phyloP scores from a whole-genome alignment of 306 rosid genomes.

The Glycine tomentella region DNA sequence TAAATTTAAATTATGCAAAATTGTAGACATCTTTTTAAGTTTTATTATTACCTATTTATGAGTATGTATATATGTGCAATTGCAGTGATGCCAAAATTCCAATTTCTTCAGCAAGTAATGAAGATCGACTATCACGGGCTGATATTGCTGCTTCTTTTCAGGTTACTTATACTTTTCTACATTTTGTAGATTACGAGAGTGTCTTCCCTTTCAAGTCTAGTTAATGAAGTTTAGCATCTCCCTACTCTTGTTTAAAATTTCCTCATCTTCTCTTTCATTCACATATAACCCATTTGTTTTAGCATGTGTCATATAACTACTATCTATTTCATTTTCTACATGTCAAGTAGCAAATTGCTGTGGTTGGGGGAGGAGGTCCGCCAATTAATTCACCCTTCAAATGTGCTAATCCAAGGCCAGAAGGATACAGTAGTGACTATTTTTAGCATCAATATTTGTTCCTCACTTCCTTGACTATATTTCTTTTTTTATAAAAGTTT shows the following conservation, averaged over 20 bases:
- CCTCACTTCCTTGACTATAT: too few species aligned
- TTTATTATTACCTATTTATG: constrained; percentile 38
- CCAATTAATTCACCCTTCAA: too few species aligned
- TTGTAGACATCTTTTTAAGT: neutral
- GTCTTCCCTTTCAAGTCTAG: constrained; percentile 23
- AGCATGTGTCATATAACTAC: neutral
- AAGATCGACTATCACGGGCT: constrained; percentile 82
- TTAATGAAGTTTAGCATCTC: constrained; percentile 30
- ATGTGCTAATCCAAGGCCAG: too few species aligned
- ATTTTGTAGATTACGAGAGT: constrained; percentile 10
- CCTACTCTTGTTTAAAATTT: too few species aligned
- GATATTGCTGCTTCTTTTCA: constrained; percentile 98
- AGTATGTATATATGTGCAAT: constrained; percentile 30
- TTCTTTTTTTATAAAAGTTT: too few species aligned
- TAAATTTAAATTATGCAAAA: constrained; percentile 39
- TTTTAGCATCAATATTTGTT: too few species aligned
- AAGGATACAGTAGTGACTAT: too few species aligned
- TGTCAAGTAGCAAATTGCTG: constrained; percentile 79
- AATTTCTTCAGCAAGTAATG: constrained; percentile 67
- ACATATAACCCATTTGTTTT: neutral
- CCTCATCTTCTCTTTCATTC: constrained; percentile 5
- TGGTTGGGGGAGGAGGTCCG: too few species aligned
- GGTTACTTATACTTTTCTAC: constrained; percentile 57
- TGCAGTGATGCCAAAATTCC: constrained; percentile 82
- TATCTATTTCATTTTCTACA: constrained; percentile 1